Percentiles rank a stretch among this genome's conserved stretches.
Evolutionary conservation across 192 early-diverging fungal genomes (phyloP).

Genomic region (Coemansia sp.): DNA sequence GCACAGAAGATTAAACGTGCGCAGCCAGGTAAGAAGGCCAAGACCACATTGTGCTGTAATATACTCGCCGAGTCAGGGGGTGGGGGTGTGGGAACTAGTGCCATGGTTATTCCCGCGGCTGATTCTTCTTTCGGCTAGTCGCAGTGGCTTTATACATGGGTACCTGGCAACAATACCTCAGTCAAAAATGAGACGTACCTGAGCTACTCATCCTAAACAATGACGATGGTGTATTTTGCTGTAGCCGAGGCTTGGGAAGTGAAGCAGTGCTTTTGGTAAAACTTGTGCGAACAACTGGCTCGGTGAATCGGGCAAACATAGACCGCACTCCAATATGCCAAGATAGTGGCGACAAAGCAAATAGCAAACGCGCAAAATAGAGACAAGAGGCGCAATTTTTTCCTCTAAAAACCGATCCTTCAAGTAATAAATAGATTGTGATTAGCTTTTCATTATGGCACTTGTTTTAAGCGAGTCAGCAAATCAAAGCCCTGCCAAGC

Average conservation of each 20-base stretch:
- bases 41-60: neutral
- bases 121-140: neutral
- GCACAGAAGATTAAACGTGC: conserved; percentile 5
- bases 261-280: neutral
- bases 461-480: neutral
- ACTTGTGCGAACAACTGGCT: neutral
- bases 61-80: neutral
- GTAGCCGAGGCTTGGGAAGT: neutral
- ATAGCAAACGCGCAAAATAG: neutral
- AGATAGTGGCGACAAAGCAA: neutral
- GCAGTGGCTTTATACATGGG: neutral
- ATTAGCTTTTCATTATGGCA: neutral
- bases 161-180: neutral
- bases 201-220: neutral
- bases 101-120: neutral
- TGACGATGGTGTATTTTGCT: neutral
- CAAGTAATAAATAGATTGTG: neutral
- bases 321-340: neutral
- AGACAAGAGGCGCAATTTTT: neutral
- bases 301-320: neutral
- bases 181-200: neutral
- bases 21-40: neutral
- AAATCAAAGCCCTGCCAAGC: neutral
- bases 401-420: neutral
- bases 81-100: neutral